A percentile compares a stretch with the other conserved stretches of the same genome.
phyloP scores from a whole-genome alignment of 257 asterid genomes.

The Coffea eugenioides region DNA sequence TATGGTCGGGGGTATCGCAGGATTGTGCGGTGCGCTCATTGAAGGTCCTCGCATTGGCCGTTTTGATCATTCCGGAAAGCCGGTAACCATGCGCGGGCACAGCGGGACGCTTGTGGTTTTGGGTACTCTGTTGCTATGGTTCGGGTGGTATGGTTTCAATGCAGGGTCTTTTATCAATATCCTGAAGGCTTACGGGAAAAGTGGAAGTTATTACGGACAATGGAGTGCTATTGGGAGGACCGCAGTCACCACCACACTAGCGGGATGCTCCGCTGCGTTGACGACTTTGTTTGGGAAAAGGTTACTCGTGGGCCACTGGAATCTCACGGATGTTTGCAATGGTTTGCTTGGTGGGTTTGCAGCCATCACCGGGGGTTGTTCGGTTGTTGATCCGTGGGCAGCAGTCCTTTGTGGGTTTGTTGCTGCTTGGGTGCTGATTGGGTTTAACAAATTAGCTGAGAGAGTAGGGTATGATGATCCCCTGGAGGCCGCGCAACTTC shows the following conservation, averaged over 20 bases:
- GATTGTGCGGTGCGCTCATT: conserved; percentile 38
- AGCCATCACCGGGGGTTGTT: conserved; percentile 47
- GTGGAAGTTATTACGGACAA: conserved; percentile 43
- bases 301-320: conserved; percentile 39
- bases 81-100: conserved; percentile 38
- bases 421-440: conserved; percentile 50
- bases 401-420: conserved; percentile 49
- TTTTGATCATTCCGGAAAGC: conserved; percentile 36
- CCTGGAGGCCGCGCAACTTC: conserved; percentile 55
- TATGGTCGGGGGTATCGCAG: conserved; percentile 47
- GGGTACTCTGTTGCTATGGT: conserved; percentile 46
- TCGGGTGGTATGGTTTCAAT: conserved; percentile 55
- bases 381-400: conserved; percentile 58
- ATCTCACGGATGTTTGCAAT: conserved; percentile 47
- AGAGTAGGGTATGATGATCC: conserved; percentile 44
- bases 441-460: conserved; percentile 42
- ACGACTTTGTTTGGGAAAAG: conserved; percentile 48
- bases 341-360: conserved; percentile 53
- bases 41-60: conserved; percentile 56
- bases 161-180: conserved; percentile 44
- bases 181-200: conserved; percentile 24
- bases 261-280: conserved; percentile 52
- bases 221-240: conserved; percentile 58
- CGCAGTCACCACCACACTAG: conserved; percentile 47
- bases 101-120: conserved; percentile 46